Percentiles rank a stretch among this genome's conserved stretches.
Evolutionary conservation across 1,284 basidiomycete genomes (phyloP).

Genomic region (Mrakiaceae sp.): DNA sequence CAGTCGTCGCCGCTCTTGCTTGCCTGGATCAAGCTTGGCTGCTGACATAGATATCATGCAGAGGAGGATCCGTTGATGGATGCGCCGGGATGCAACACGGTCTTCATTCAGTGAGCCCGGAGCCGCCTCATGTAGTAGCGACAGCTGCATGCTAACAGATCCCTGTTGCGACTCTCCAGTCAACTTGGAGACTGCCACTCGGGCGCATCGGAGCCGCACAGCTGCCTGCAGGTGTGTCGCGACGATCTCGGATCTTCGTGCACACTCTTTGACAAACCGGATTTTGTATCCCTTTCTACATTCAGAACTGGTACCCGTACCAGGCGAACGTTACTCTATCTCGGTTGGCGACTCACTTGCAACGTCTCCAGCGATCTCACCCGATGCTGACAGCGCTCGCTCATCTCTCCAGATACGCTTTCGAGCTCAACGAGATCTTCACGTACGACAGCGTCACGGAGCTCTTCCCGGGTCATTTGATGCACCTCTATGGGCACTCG

Average conservation of each 20-base stretch:
- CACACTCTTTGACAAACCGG: too few relatives aligned
- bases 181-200: slow-evolving; percentile 34
- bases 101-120: slow-evolving; percentile 32
- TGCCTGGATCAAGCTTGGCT: not conserved
- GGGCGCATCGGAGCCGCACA: slow-evolving; percentile 4
- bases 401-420: slow-evolving; percentile 29
- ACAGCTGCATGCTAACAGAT: not conserved
- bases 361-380: not conserved
- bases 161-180: slow-evolving; percentile 16
- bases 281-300: not conserved
- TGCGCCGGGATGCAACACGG: slow-evolving; percentile 29
- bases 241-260: not conserved
- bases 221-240: slow-evolving; percentile 12
- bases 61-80: slow-evolving; percentile 31
- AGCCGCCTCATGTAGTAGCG: not conserved
- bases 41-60: slow-evolving; percentile 11
- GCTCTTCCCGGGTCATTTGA: slow-evolving; percentile 27
- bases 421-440: slow-evolving; percentile 35
- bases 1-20: not conserved
- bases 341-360: not conserved
- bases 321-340: slow-evolving; percentile 35
- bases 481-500: slow-evolving; percentile 34
- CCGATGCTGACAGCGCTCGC: not conserved
- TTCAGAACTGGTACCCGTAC: slow-evolving; percentile 34
- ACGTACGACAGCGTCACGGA: slow-evolving; percentile 25